A percentile compares a stretch with the other conserved stretches of the same genome.
These are phyloP conservation scores for Furcasterigmium sp. DNA, from an alignment of 2,329 filamentous ascomycete species.

Conservation along the genomic window DNA sequence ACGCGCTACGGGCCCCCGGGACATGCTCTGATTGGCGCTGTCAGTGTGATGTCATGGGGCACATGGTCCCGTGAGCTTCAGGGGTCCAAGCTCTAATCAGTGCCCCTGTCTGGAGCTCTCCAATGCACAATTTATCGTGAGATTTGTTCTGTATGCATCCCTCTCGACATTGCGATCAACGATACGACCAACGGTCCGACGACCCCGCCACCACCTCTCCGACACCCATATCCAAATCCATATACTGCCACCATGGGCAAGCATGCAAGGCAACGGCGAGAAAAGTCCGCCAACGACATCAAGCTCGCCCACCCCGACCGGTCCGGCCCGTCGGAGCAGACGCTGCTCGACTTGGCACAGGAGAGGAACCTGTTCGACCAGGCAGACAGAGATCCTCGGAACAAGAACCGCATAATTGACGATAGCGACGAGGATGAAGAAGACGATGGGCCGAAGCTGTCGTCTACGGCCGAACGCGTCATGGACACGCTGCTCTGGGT, in stretches of 20 bases:
- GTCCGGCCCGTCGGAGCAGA: slow-evolving; percentile 54
- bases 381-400: slow-evolving; percentile 34
- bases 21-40: not conserved
- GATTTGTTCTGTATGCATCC: not conserved
- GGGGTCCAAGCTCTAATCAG: not conserved
- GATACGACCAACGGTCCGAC: not conserved
- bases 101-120: not conserved
- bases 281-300: slow-evolving; percentile 44
- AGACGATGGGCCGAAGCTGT: slow-evolving; percentile 25
- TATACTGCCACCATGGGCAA: slow-evolving; percentile 8
- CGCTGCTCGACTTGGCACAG: slow-evolving; percentile 68
- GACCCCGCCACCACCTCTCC: slow-evolving; percentile 6
- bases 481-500: slow-evolving; percentile 55
- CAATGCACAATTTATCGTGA: not conserved
- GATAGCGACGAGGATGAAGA: slow-evolving; percentile 21
- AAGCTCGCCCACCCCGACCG: slow-evolving; percentile 67
- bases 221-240: slow-evolving; percentile 22
- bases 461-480: slow-evolving; percentile 42
- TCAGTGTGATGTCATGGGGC: slow-evolving; percentile 3
- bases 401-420: slow-evolving; percentile 18
- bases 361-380: slow-evolving; percentile 54
- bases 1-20: not conserved
- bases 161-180: too few relatives aligned
- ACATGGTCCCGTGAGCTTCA: slow-evolving; percentile 1
- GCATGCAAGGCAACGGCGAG: slow-evolving; percentile 42